Evolutionary conservation across 2,329 filamentous ascomycete genomes (phyloP), one percentile per base, ranked within the genome.

Genomic region (Microsporum ferrugineum): DNA sequence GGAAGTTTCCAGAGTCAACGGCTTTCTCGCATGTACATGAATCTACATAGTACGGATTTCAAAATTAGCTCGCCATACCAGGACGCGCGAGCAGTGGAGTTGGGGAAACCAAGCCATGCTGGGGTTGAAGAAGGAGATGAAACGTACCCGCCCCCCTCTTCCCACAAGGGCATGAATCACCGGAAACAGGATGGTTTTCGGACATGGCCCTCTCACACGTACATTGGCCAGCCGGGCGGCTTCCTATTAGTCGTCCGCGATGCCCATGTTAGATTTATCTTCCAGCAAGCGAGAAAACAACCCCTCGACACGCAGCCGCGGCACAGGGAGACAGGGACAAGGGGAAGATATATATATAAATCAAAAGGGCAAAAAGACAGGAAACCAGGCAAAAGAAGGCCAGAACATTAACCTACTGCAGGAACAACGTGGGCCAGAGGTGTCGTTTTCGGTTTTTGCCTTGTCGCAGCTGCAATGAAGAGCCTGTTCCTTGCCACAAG

Each of bases 381-480:
- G 49, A 53, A 53, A 34, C 12, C 27, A 53, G 12, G 49, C 27
- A 33, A 34, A 12, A 53, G 12, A 33, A n/a, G 49, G 49, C 49
- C 49, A 53, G 49, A 53, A 53, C 49, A 29, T 34, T 53, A 31
- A 78, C 78, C 65, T 77, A 82, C 89, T 84, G 80, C 91, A 95
- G 51, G 88, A 91, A 81, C 90, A 96, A 68, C 89, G 82, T 43
- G 88, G 81, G 5, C 89, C 89, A 5, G 79, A 74, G 61, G 89
- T 72, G 45, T 77, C 77, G 80, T 96, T 96, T 80, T 96, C 91
- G 14, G 79, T 76, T 2, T 80, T 65, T 2, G 91, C 82, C 75
- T 89, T 91, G 69, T 84, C 84, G 78, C 92, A 96, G 64, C 80
- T 88, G 83, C 92, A 97, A 73, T 91, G 81, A 57, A 96, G 84